Base-by-base conservation (phyloP, 1,284 basidiomycete genomes). In the Clitocybe nebularis region DNA sequence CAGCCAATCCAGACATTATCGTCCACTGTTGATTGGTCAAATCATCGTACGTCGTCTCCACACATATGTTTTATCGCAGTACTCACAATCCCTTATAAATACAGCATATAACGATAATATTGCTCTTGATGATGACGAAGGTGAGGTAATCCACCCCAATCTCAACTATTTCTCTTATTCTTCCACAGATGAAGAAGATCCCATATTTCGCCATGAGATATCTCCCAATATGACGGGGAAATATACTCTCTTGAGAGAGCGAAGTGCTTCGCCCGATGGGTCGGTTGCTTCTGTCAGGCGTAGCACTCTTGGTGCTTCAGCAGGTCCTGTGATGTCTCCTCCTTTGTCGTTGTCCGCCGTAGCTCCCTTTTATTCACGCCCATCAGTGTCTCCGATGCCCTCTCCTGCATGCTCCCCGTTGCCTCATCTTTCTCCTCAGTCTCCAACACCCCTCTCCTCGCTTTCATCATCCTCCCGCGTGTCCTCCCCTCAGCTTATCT, bases 261-360 rank as follows among this genome's bases (percentile, higher is more conserved):
- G 24, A 20, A 13, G 17, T 19, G 11, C 8, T 4, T 39, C 40
- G 4, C 29, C 14, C 3, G 56, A 57, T 28, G 54, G 52, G 5
- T 52, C 47, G 1, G 34, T 55, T 23, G 48, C 50, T 5, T 44
- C 44, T 4, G 25, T 54, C n/a, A 39, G 53, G 8, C 41, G 45
- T 39, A 26, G 44, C 36, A 17, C 37, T 2, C 35, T 49, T 5
- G 50, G 47, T 1, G 28, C 47, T 39, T 41, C 39, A 2, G 24
- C 34, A 9, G 33, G 35, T 8, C 32, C 30, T 1, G 26, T 21
- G 24, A 19, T 10, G 6, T 41, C 35, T 14, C 32, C 40, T 10
- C 35, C 36, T 3, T 32, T 17, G 2, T 30, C 36, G 11, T 13
- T 5, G 19, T 8, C 19, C 19, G 13, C 37, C n/a, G 11, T 39